Evolutionary conservation across 148 eudicot genomes (phyloP).

Genomic region (Heliosperma pusillum): DNA sequence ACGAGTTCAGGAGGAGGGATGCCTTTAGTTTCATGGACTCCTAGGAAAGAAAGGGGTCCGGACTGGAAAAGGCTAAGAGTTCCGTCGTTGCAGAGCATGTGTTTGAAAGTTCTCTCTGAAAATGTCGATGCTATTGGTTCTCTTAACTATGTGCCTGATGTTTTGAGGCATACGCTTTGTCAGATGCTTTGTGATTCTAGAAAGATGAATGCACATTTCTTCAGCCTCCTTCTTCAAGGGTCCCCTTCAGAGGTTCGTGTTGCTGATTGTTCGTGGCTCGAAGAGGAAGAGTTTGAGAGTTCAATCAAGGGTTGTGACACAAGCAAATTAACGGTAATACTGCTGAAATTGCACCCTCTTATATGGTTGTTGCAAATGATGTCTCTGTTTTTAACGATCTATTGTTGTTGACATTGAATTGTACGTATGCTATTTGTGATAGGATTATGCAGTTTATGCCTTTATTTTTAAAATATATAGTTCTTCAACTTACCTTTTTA

Average conservation of each 20-base stretch:
- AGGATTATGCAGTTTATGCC: neutral
- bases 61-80: slow-evolving; percentile 15
- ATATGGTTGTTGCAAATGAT: neutral
- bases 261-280: slow-evolving; percentile 82
- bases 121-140: slow-evolving; percentile 79
- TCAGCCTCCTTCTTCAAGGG: slow-evolving; percentile 63
- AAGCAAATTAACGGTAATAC: slow-evolving; percentile 46
- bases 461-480: neutral
- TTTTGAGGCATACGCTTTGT: slow-evolving; percentile 59
- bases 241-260: slow-evolving; percentile 79
- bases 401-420: neutral
- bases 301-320: slow-evolving; percentile 41
- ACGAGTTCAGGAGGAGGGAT: slow-evolving; percentile 21
- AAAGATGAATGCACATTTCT: slow-evolving; percentile 58
- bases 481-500: neutral
- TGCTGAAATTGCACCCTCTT: neutral
- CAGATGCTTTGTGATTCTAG: slow-evolving; percentile 66
- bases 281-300: slow-evolving; percentile 54
- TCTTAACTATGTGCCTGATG: slow-evolving; percentile 67
- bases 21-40: slow-evolving; percentile 53
- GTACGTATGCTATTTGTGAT: neutral
- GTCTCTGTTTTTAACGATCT: neutral
- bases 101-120: slow-evolving; percentile 47
- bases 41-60: slow-evolving; percentile 28
- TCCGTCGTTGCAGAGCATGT: slow-evolving; percentile 56